Evolutionary conservation across 2,329 filamentous ascomycete genomes (phyloP), one percentile per base, ranked within the genome.

Genomic region (Colletotrichum melonis): DNA sequence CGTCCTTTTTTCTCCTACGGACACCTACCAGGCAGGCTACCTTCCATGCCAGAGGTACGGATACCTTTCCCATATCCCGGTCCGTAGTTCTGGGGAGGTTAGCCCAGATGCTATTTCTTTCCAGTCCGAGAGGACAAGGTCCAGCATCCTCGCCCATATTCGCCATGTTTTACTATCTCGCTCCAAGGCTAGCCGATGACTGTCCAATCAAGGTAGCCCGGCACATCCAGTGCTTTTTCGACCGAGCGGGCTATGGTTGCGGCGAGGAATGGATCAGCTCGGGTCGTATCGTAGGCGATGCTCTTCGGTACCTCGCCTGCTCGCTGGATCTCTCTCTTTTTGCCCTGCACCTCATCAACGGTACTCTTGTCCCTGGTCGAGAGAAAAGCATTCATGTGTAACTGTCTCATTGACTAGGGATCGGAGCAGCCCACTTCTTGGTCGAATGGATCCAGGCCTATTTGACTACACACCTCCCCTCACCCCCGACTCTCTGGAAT

Each of bases 381-480:
- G 32, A 46, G 42, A 65, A 30, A 38, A 49, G 59, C 67, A 56
- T 65, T 62, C 30, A 60, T 65, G 60, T 60, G 60, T 60, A 57
- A 8, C 46, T 73, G 70, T 73, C 67, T 73, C 55, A 60, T 57
- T 70, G 67, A 56, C 28, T 67, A 60, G 57, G 67, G 60, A 65
- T 70, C 56, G 19, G 38, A 42, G 26, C 4, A 63, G 56, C 60
- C 67, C 60, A 65, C 67, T 60, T 60, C 35, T 32, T 67, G 32
- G 42, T 63, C n/a, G 58, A 30, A 57, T 64, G 60, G 71, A 56
- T 30, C 38, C 63, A 54, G 63, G 38, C 32, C 62, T 74, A 74
- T 74, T 74, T 74, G 72, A 74, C 68, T 63, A 72, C 69, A 74
- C 63, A 72, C 63, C 72, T 60, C 72, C 72, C 56, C 57, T 54